Conservation (phyloP, 1,139 yeast species). For the Zhuliangozyma parablackwelliae region DNA sequence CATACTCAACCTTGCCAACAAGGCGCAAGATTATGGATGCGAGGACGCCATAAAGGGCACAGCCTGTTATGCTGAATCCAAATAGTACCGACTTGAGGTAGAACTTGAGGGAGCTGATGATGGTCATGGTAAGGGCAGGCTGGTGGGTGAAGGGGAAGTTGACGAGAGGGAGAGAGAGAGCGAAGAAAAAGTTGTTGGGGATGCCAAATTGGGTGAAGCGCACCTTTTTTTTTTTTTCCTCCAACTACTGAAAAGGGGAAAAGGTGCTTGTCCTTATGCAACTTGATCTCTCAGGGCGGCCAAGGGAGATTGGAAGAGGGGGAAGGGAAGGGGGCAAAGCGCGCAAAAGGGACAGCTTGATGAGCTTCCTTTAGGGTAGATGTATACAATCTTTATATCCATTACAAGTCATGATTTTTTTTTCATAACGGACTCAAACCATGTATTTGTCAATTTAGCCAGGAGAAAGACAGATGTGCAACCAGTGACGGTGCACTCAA, state of each 20-base stretch:
- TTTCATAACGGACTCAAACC: constrained; percentile 6
- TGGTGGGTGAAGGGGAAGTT: neutral
- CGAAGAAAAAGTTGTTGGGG: neutral
- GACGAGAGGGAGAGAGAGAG: neutral
- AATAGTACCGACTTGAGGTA: constrained; percentile 53
- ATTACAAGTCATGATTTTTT: constrained; percentile 1
- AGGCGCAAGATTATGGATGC: constrained; percentile 67
- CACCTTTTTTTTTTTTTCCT: too few species aligned
- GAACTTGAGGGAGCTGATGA: constrained; percentile 36
- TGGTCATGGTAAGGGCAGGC: neutral
- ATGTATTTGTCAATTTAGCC: constrained; percentile 40
- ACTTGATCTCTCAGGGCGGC: too few species aligned
- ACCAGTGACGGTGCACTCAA: too few species aligned
- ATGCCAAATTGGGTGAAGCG: neutral
- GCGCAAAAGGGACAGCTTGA: too few species aligned
- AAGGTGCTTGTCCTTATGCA: too few species aligned
- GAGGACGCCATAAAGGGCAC: constrained; percentile 72
- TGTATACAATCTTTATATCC: too few species aligned
- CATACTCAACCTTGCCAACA: constrained; percentile 69
- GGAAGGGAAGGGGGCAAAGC: too few species aligned
- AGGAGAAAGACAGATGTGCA: neutral
- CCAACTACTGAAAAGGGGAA: too few species aligned
- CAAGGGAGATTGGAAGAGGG: too few species aligned
- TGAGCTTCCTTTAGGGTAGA: too few species aligned
- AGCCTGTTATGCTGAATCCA: constrained; percentile 47